Evolutionary conservation across 805 yeast species (phyloP), one percentile per base, ranked within the genome.

Genomic region (Starmerella cellae): DNA sequence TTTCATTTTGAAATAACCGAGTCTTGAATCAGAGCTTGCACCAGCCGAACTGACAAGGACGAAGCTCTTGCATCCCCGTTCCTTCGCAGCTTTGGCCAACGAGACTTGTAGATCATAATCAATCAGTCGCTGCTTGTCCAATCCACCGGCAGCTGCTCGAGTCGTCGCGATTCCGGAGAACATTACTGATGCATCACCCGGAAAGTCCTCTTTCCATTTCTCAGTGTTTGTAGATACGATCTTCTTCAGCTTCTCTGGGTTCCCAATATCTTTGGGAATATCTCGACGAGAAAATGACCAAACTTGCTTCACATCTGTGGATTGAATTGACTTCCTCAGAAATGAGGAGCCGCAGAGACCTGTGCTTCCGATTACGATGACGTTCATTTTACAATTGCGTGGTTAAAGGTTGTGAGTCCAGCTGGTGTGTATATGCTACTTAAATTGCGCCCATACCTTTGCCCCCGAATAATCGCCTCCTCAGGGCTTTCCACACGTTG

Each of bases 151-250:
- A 24, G 62, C 68, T 2, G 71, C 77, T 40, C 71, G 69, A 1
- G 93, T 82, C 5, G 94, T 80, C 5, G 87, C 94, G 50, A 85
- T 70, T 0, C 77, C 75, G 2, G 82, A 73, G 49, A 80, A 72
- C 42, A 78, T 64, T 3, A 65, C 62, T 23, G 70, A 66, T 10
- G 47, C 42, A 6, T 32, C 18, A 11, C 16, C 3, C 39, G 49
- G 55, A 16, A 53, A 71, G 61, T 11, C 65, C 41, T 4, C 54
- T 2, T 60, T 58, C 87, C 91, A 82, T 32, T 67, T 64, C 1
- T 55, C 52, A 8, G 69, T 53, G 49, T 77, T 75, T 13, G 58
- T 49, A 34, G 71, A 73, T 8, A 72, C 59, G 2, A 73, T 52
- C 2, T 68, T 47, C 3, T 51, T 55, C 11, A 69, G 66, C 68